phyloP scores from a whole-genome alignment of 164 flowering plant genomes.

The Platanus orientalis region DNA sequence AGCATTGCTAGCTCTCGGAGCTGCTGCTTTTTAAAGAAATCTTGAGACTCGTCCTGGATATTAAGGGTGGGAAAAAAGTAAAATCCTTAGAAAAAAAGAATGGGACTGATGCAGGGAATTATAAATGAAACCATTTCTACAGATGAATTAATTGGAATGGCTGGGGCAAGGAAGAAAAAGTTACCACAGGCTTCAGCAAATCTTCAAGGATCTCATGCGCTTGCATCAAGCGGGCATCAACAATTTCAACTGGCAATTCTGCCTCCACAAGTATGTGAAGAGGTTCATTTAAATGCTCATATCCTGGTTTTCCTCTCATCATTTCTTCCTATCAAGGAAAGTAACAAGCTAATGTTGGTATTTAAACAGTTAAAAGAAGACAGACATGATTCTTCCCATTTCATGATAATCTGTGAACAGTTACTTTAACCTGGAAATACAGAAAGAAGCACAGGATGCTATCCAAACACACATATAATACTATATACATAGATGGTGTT shows the following conservation, averaged over 20 bases:
- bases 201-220: slow-evolving; percentile 89
- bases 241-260: slow-evolving; percentile 78
- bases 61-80: not conserved
- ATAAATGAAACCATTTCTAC: not conserved
- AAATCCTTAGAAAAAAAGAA: not conserved
- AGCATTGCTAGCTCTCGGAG: slow-evolving; percentile 93
- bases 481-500: no score
- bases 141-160: not conserved
- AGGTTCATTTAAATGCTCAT: slow-evolving; percentile 92
- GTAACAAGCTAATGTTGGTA: not conserved
- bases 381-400: no score
- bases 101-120: not conserved
- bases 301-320: slow-evolving; percentile 96
- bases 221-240: slow-evolving; percentile 84
- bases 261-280: slow-evolving; percentile 91
- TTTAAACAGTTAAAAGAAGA: not conserved
- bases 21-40: slow-evolving; percentile 89
- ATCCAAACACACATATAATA: no score
- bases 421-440: no score
- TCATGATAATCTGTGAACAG: no score
- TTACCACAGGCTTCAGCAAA: slow-evolving; percentile 80
- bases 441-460: no score
- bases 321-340: slow-evolving; percentile 64
- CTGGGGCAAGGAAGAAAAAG: not conserved
- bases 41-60: slow-evolving; percentile 83